phyloP scores from a whole-genome alignment of 1,284 basidiomycete genomes.

The Rhodotorula sp. region DNA sequence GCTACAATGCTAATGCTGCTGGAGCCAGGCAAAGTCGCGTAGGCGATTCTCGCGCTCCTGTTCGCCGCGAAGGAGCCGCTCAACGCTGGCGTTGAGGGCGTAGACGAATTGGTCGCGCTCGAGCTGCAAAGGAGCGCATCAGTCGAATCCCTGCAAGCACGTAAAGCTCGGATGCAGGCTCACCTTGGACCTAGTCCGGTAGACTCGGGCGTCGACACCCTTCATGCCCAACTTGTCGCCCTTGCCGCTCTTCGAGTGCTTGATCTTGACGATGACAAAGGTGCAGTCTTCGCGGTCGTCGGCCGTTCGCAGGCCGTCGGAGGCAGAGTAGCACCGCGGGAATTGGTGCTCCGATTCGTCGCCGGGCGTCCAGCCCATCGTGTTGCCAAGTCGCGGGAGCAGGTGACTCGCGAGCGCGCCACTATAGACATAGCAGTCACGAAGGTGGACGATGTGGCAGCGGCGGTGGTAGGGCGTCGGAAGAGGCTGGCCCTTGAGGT shows the following conservation, averaged over 20 bases:
- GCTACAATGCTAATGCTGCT: not conserved
- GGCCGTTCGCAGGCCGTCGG: slow-evolving; percentile 37
- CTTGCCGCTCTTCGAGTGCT: slow-evolving; percentile 20
- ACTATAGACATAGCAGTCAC: slow-evolving; percentile 41
- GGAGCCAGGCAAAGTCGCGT: slow-evolving; percentile 36
- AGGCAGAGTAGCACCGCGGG: slow-evolving; percentile 36
- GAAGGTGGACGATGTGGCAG: slow-evolving; percentile 25
- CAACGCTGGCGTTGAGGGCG: slow-evolving; percentile 39
- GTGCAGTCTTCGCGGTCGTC: slow-evolving; percentile 44
- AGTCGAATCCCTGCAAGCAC: not conserved
- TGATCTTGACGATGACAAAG: slow-evolving; percentile 36
- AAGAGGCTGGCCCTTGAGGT: slow-evolving; percentile 31
- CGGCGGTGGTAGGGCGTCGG: slow-evolving; percentile 38
- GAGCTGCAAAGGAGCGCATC: slow-evolving; percentile 11
- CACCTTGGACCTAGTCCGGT: slow-evolving; percentile 41
- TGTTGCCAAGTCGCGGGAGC: slow-evolving; percentile 7
- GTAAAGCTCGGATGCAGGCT: not conserved
- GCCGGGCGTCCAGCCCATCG: slow-evolving; percentile 29
- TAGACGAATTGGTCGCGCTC: slow-evolving; percentile 40
- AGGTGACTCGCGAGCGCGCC: slow-evolving; percentile 31
- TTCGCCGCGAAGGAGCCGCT: slow-evolving; percentile 30
- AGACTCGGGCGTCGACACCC: slow-evolving; percentile 24
- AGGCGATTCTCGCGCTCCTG: slow-evolving; percentile 34
- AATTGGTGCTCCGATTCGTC: slow-evolving; percentile 30
- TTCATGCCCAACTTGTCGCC: slow-evolving; percentile 24